Conservation (phyloP, 2,329 filamentous ascomycete genomes). For the Madurella fahalii region DNA sequence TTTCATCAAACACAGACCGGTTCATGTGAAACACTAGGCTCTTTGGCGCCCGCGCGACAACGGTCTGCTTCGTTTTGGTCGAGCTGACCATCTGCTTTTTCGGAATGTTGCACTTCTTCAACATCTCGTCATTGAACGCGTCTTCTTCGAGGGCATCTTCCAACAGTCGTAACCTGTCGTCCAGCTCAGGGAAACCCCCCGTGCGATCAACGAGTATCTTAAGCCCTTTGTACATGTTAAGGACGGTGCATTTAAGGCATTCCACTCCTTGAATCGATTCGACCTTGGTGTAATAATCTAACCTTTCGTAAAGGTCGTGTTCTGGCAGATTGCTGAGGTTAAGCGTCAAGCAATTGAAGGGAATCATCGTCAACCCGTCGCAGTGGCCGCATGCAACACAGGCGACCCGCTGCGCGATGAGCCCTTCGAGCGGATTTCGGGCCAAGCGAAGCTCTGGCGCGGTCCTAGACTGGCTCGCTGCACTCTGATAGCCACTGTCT, state of each 20-base stretch:
- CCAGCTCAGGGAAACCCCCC: conserved; percentile 45
- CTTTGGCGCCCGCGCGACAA: conserved; percentile 75
- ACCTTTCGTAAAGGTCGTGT: conserved; percentile 71
- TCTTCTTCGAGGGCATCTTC: conserved; percentile 71
- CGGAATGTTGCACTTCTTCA: conserved; percentile 63
- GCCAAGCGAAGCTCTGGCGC: conserved; percentile 36
- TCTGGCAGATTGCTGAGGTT: conserved; percentile 63
- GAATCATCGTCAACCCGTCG: conserved; percentile 83
- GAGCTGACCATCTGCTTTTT: conserved; percentile 66
- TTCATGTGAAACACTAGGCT: conserved; percentile 86
- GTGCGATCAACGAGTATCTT: conserved; percentile 43
- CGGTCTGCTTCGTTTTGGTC: conserved; percentile 86
- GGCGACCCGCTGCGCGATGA: conserved; percentile 82
- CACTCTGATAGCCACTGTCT: conserved; percentile 54
- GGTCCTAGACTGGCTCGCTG: conserved; percentile 36
- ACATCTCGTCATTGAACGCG: conserved; percentile 68
- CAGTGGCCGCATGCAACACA: conserved; percentile 83
- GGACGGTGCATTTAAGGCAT: conserved; percentile 83
- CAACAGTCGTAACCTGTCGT: conserved; percentile 60
- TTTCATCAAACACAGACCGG: conserved; percentile 83
- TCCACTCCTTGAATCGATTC: conserved; percentile 87
- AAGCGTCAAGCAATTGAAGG: conserved; percentile 90
- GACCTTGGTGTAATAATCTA: conserved; percentile 80
- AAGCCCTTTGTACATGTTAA: conserved; percentile 51
- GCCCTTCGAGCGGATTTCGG: conserved; percentile 79